Percentiles rank a stretch among this genome's conserved stretches.
Evolutionary conservation across 352 stramenopile species (phyloP).

Genomic region (Pythium sp.): DNA sequence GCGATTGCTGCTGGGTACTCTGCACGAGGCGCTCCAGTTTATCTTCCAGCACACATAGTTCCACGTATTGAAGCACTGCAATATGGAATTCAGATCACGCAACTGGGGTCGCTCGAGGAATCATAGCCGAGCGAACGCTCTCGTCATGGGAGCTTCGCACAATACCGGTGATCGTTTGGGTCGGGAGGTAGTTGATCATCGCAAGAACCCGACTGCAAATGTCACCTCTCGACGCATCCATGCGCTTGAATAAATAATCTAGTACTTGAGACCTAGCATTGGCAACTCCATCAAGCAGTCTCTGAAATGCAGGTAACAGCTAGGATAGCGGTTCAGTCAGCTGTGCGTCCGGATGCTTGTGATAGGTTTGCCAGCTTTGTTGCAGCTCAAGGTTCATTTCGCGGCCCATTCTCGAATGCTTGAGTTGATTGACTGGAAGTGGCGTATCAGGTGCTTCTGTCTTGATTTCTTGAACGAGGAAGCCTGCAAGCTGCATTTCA

Average conservation of each 20-base stretch:
- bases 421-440: background rate
- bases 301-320: background rate
- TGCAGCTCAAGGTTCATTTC: background rate
- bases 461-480: background rate
- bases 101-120: background rate
- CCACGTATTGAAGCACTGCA: constrained; percentile 20
- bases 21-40: constrained; percentile 44
- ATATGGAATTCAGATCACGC: no score
- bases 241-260: background rate
- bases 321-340: background rate
- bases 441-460: background rate
- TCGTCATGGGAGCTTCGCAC: background rate
- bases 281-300: background rate
- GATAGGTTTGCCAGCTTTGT: background rate
- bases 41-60: constrained; percentile 77
- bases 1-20: background rate
- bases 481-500: background rate
- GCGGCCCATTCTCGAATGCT: background rate
- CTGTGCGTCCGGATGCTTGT: background rate
- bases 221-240: background rate
- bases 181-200: background rate
- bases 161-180: background rate
- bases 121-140: background rate
- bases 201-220: background rate
- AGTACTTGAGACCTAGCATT: background rate